A percentile compares a stretch with the other conserved stretches of the same genome.
phyloP scores from a whole-genome alignment of 2,329 filamentous ascomycete genomes.

The Domatiomyces globalis region DNA sequence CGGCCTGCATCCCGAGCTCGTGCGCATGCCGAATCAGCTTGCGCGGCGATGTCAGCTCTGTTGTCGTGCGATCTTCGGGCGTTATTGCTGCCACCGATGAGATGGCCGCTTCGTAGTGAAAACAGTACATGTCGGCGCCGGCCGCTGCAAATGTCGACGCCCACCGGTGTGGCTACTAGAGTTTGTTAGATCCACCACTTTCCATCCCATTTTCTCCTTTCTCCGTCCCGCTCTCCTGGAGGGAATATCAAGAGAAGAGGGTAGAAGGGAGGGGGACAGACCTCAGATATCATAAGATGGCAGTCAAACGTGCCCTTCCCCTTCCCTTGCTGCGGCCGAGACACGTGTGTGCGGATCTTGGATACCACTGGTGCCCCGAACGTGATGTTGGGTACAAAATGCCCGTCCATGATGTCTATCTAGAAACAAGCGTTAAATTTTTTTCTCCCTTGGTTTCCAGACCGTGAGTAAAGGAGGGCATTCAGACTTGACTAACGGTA shows the following conservation, averaged over 20 bases:
- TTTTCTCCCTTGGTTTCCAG: not conserved
- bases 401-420: conserved; percentile 60
- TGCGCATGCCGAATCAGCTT: conserved; percentile 87
- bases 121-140: conserved; percentile 97
- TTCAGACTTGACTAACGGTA: too few relatives aligned
- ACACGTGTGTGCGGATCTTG: conserved; percentile 78
- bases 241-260: not conserved
- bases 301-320: conserved; percentile 94
- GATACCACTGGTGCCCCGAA: conserved; percentile 92
- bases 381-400: conserved; percentile 97
- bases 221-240: not conserved
- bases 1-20: conserved; percentile 71
- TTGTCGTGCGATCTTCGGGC: conserved; percentile 54
- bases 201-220: conserved; percentile 2
- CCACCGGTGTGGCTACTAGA: conserved; percentile 83
- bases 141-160: conserved; percentile 87
- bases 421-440: not conserved
- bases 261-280: conserved; percentile 28
- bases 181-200: not conserved
- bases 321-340: conserved; percentile 51
- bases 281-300: conserved; percentile 99
- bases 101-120: conserved; percentile 94
- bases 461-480: too few relatives aligned
- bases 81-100: conserved; percentile 67
- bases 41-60: conserved; percentile 59